Conservation (phyloP, 1,284 basidiomycete genomes). For the Sporisorium sorghi region DNA sequence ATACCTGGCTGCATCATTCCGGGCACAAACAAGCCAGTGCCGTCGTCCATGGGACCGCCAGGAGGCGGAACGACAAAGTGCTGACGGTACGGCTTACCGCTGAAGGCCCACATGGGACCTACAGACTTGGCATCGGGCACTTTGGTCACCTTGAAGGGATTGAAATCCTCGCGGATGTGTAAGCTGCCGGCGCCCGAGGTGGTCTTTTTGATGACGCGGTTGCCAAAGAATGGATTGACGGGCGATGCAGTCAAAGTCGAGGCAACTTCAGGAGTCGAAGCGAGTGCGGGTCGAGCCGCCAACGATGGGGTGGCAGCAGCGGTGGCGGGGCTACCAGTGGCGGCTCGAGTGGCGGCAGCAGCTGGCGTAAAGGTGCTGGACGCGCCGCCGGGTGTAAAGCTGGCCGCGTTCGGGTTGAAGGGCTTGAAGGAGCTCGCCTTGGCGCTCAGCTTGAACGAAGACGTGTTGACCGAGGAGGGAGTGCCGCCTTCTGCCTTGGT, state of each 20-base stretch:
- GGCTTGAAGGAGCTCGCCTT: constrained; percentile 81
- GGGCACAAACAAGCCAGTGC: constrained; percentile 36
- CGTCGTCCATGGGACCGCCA: constrained; percentile 37
- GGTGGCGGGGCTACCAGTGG: constrained; percentile 25
- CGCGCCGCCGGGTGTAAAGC: constrained; percentile 71
- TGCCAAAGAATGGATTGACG: constrained; percentile 86
- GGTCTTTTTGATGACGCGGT: constrained; percentile 79
- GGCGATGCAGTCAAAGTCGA: constrained; percentile 64
- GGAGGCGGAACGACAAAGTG: constrained; percentile 73
- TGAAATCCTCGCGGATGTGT: constrained; percentile 91
- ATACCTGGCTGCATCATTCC: constrained; percentile 47
- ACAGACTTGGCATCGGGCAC: constrained; percentile 79
- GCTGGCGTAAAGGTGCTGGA: constrained; percentile 26
- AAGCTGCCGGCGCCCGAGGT: constrained; percentile 71
- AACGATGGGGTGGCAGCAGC: constrained; percentile 19
- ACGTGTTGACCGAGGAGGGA: constrained; percentile 52
- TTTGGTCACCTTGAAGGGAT: constrained; percentile 88
- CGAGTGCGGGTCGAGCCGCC: constrained; percentile 71
- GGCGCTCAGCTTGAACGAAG: constrained; percentile 82
- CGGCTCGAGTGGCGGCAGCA: constrained; percentile 47
- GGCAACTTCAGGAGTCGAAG: constrained; percentile 33
- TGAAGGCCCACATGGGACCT: constrained; percentile 85
- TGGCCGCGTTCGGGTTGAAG: constrained; percentile 72
- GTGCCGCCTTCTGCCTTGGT: constrained; percentile 28
- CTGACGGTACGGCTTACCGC: constrained; percentile 82